These are phyloP conservation scores for Xylariomycetidae sp. DNA, from an alignment of 2,329 filamentous ascomycete species.

Conservation along the genomic window DNA sequence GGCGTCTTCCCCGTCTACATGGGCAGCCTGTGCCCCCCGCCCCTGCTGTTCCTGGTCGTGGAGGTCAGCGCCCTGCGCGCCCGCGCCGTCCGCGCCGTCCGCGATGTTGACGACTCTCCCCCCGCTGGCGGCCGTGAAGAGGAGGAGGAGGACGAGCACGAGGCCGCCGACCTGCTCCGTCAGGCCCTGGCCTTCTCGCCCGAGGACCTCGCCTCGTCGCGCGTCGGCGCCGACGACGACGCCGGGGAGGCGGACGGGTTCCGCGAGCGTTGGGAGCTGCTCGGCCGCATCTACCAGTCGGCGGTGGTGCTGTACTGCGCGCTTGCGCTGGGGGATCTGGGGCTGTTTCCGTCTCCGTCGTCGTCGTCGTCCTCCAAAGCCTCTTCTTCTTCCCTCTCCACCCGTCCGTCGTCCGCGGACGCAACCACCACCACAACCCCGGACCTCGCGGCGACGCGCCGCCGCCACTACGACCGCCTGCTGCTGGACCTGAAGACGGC, in stretches of 20 bases:
- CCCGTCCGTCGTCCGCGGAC: not conserved
- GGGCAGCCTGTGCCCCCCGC: conserved; percentile 19
- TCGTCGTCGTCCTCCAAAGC: not conserved
- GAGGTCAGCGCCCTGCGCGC: conserved; percentile 25
- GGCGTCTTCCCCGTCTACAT: conserved; percentile 6
- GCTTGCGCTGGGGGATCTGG: conserved; percentile 23
- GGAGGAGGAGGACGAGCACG: conserved; percentile 10
- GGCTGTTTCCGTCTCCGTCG: conserved; percentile 14
- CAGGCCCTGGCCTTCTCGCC: conserved; percentile 23
- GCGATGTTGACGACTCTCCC: no score
- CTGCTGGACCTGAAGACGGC: conserved; percentile 18
- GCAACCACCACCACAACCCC: not conserved
- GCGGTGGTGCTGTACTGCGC: conserved; percentile 22
- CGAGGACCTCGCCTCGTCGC: conserved; percentile 18
- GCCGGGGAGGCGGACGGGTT: no score
- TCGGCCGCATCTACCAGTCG: conserved; percentile 25
- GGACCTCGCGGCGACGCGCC: conserved; percentile 3
- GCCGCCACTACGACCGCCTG: conserved; percentile 13
- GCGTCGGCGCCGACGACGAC: conserved; percentile 8
- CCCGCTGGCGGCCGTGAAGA: conserved; percentile 4
- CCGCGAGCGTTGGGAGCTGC: conserved; percentile 22
- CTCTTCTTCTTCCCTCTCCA: no score
- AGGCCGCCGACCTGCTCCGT: conserved; percentile 14
- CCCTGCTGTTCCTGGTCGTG: conserved; percentile 21
- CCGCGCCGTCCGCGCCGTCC: conserved; percentile 5